Base-by-base conservation (phyloP, 768 basidiomycete species). In the Filobasidium floriforme region DNA sequence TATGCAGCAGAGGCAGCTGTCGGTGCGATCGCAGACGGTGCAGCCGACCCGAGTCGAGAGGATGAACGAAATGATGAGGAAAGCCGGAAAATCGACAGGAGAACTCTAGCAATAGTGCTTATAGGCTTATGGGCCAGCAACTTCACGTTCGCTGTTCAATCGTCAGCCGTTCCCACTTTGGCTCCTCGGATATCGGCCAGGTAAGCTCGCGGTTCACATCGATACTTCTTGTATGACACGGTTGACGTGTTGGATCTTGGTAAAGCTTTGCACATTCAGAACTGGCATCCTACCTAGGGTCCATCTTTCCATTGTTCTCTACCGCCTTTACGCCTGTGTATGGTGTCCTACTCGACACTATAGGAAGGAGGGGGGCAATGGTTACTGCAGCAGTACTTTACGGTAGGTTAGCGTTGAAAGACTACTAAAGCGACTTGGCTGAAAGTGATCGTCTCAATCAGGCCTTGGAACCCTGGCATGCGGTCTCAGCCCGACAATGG, bases 241-340 rank as follows among this genome's bases (percentile, higher is more conserved):
- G n/a, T n/a, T n/a, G n/a, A n/a, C n/a, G n/a, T n/a, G n/a, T n/a
- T n/a, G n/a, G n/a, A 54, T n/a, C 22, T 18, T 22, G 15, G 12
- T 62, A 65, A 60, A 70, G 70, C 59, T 78, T 76, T 63, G 57
- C 75, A 7, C 77, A 74, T 70, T 74, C 76, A 18, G 77, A 78
- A 60, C 62, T 78, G 41, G 69, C 71, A 4, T 71, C 71, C 9
- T 78, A 76, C 67, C 65, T 78, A 22, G 76, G 76, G 9, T 73
- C 73, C 19, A 66, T 72, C 12, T 76, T 77, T 57, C 70, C 73
- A 0, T 51, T 78, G 43, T 70, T 74, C 29, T 74, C 66, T 57
- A 74, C 76, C 0, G 77, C 76, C 4, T 76, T 75, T 15, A 78
- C 76, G 10, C 77, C 77, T 0, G 55, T 78, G 0, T 78, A 74